A percentile compares a stretch with the other conserved stretches of the same genome.
Evolutionary conservation across 1,284 basidiomycete genomes (phyloP).

Genomic region (Meripilus lineatus): DNA sequence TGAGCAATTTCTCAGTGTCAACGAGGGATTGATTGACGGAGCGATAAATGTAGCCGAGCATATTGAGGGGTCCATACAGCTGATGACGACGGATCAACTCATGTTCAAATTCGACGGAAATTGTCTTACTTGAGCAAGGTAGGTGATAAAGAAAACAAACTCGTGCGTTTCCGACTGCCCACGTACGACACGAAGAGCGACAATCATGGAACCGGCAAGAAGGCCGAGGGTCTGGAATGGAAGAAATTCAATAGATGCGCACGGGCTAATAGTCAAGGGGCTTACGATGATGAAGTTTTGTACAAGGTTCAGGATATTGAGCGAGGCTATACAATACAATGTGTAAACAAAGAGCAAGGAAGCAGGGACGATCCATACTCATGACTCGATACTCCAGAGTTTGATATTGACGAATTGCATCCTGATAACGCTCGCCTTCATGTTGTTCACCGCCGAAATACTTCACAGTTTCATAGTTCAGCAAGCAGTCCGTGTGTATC

Average conservation of each 20-base stretch:
- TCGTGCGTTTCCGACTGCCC: conserved; percentile 46
- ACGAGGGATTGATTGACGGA: conserved; percentile 72
- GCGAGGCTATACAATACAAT: conserved; percentile 47
- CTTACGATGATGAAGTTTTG: conserved; percentile 78
- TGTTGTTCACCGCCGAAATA: conserved; percentile 82
- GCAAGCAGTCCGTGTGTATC: conserved; percentile 75
- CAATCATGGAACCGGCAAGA: conserved; percentile 73
- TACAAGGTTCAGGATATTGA: conserved; percentile 69
- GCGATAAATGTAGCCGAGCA: conserved; percentile 70
- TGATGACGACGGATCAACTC: conserved; percentile 27
- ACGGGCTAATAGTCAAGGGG: conserved; percentile 11
- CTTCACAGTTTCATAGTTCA: conserved; percentile 84
- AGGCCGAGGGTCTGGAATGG: conserved; percentile 61
- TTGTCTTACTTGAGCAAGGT: conserved; percentile 62
- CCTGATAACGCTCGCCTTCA: conserved; percentile 69
- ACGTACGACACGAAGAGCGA: conserved; percentile 59
- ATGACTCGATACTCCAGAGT: conserved; percentile 71
- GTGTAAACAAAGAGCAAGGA: conserved; percentile 1
- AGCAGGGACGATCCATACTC: conserved; percentile 36
- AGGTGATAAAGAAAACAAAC: conserved; percentile 79
- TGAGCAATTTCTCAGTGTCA: conserved; percentile 75
- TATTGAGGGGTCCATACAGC: conserved; percentile 72
- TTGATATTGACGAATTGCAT: conserved; percentile 77
- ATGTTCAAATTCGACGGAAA: too few species aligned
- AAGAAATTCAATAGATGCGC: background rate